Evolutionary conservation across 2,329 filamentous ascomycete genomes (phyloP).

Genomic region (Diaporthe destruens): DNA sequence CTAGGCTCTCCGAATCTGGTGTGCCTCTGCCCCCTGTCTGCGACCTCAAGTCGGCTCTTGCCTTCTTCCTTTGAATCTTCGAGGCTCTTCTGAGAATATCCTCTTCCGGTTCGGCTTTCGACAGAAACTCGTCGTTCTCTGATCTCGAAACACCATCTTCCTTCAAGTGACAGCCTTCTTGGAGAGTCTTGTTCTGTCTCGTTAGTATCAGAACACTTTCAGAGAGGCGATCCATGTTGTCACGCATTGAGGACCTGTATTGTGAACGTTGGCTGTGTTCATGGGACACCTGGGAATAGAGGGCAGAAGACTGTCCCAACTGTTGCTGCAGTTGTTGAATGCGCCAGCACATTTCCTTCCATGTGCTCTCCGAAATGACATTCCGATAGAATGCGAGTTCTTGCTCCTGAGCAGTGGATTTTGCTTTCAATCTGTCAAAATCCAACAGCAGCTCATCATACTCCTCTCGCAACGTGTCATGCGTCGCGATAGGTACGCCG

Average conservation of each 20-base stretch:
- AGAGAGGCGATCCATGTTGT: neutral
- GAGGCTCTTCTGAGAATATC: neutral
- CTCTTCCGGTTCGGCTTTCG: neutral
- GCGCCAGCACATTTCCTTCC: neutral
- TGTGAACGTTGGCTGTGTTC: neutral
- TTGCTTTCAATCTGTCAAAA: neutral
- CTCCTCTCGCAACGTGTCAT: neutral
- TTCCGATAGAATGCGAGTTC: neutral
- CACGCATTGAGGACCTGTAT: too few species aligned
- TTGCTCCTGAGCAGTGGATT: neutral
- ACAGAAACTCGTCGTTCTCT: neutral
- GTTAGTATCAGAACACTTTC: neutral
- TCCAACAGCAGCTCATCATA: neutral
- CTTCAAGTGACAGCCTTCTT: neutral
- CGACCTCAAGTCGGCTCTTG: neutral
- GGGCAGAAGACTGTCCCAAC: neutral
- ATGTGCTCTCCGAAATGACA: neutral
- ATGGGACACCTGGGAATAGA: neutral
- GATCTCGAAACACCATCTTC: neutral
- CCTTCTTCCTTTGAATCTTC: neutral
- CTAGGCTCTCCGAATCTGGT: too few species aligned
- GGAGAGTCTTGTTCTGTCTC: neutral
- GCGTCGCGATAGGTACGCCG: neutral
- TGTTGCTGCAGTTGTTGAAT: neutral
- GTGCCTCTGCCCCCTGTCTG: fast-evolving